Evolutionary conservation across 208 protist species (phyloP).

Genomic region (Naegleria gruberi): DNA sequence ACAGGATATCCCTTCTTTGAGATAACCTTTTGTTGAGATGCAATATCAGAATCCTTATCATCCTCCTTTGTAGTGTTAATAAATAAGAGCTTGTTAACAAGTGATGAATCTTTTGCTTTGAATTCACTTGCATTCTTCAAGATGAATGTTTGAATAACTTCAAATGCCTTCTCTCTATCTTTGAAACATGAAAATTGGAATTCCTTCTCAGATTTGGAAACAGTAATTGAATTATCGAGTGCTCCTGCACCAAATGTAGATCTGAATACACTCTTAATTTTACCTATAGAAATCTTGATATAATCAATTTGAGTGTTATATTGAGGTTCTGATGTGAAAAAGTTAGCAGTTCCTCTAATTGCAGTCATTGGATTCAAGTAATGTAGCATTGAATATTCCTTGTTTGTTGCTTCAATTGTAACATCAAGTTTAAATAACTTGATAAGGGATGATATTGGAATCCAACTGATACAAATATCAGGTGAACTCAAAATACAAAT

Average conservation of each 20-base stretch:
- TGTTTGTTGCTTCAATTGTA: not conserved
- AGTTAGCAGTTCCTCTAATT: not conserved
- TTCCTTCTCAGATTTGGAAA: not conserved
- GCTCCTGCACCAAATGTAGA: not conserved
- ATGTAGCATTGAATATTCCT: not conserved
- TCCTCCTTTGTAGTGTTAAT: not conserved
- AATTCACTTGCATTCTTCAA: not conserved
- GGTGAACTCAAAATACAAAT: not conserved
- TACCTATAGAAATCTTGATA: not conserved
- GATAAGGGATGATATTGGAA: not conserved
- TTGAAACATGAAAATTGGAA: not conserved
- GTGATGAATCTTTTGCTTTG: not conserved
- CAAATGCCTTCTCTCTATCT: not conserved
- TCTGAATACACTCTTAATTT: not conserved
- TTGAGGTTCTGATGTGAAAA: not conserved
- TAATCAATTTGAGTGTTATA: not conserved
- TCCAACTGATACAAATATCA: not conserved
- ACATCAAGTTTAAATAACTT: not conserved
- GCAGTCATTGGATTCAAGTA: not conserved
- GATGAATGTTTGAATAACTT: not conserved
- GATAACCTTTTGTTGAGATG: not conserved
- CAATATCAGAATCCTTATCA: not conserved
- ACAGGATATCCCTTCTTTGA: not conserved
- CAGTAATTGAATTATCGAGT: not conserved
- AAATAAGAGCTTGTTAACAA: not conserved